phyloP scores from a whole-genome alignment of 805 yeast genomes.

The Myxozyma udenii region DNA sequence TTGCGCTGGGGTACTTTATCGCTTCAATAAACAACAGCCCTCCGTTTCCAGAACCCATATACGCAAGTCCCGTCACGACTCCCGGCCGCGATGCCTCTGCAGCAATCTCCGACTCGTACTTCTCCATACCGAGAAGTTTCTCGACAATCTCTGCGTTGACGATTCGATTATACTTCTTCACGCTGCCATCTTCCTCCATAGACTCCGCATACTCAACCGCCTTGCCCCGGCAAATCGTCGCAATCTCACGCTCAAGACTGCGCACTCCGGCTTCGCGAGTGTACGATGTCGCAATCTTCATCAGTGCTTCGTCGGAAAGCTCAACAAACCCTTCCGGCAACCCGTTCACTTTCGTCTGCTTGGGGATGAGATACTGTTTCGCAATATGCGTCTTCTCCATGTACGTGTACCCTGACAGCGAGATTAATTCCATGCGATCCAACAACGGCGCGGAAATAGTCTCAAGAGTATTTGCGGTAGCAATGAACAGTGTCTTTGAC shows the following conservation, averaged over 20 bases:
- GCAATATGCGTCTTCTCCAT: constrained; percentile 75
- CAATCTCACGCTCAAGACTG: constrained; percentile 68
- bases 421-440: constrained; percentile 81
- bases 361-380: constrained; percentile 63
- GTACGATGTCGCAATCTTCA: constrained; percentile 61
- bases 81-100: constrained; percentile 58
- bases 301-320: constrained; percentile 54
- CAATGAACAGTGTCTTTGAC: constrained; percentile 74
- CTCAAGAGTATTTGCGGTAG: constrained; percentile 78
- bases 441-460: constrained; percentile 71
- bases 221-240: constrained; percentile 73
- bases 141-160: constrained; percentile 58
- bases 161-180: constrained; percentile 39
- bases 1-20: constrained; percentile 52
- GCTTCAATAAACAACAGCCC: constrained; percentile 77
- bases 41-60: constrained; percentile 83
- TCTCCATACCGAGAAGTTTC: constrained; percentile 66
- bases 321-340: constrained; percentile 46
- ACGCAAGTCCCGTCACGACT: constrained; percentile 82
- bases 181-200: constrained; percentile 34
- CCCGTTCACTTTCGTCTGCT: constrained; percentile 70
- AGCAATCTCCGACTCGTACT: constrained; percentile 45
- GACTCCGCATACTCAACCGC: constrained; percentile 63
- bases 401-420: constrained; percentile 73
- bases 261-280: constrained; percentile 88